phyloP scores from a whole-genome alignment of 371 early-diverging fungal genomes.

The Apophysomyces trapeziformis region DNA sequence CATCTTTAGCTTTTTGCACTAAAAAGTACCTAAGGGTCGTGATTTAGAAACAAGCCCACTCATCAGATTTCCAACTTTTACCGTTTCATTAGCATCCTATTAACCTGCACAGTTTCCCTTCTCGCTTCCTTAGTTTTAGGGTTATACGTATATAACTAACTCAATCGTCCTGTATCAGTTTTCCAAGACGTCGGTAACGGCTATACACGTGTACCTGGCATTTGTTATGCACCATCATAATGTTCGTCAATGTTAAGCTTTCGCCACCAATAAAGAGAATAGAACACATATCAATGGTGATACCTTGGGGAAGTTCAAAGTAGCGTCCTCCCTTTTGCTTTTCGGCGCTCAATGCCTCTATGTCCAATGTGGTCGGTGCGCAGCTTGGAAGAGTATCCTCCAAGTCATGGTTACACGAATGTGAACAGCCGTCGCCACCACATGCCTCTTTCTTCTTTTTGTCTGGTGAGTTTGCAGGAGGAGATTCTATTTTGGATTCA shows the following conservation, averaged over 20 bases:
- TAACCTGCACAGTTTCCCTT: conserved; percentile 68
- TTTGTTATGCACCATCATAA: conserved; percentile 79
- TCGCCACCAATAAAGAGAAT: conserved; percentile 87
- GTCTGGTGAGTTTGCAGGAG: conserved; percentile 14
- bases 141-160: conserved; percentile 65
- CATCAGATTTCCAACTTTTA: conserved; percentile 26
- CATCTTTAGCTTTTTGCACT: conserved; percentile 93
- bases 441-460: conserved; percentile 14
- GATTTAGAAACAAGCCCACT: background rate
- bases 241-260: conserved; percentile 83
- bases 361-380: conserved; percentile 15
- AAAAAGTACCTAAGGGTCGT: conserved; percentile 61
- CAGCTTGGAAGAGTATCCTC: conserved; percentile 20
- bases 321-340: conserved; percentile 52
- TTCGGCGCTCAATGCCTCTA: conserved; percentile 21
- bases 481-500: conserved; percentile 48
- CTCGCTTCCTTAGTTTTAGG: conserved; percentile 61
- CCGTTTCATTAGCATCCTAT: conserved; percentile 76
- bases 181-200: background rate
- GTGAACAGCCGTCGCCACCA: conserved; percentile 6
- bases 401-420: conserved; percentile 18
- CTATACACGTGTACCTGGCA: conserved; percentile 44
- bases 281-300: conserved; percentile 59
- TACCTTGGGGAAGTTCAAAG: conserved; percentile 55
- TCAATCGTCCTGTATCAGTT: background rate